phyloP scores from a whole-genome alignment of 192 early-diverging fungal species.

The Irineochytrium annulatum region DNA sequence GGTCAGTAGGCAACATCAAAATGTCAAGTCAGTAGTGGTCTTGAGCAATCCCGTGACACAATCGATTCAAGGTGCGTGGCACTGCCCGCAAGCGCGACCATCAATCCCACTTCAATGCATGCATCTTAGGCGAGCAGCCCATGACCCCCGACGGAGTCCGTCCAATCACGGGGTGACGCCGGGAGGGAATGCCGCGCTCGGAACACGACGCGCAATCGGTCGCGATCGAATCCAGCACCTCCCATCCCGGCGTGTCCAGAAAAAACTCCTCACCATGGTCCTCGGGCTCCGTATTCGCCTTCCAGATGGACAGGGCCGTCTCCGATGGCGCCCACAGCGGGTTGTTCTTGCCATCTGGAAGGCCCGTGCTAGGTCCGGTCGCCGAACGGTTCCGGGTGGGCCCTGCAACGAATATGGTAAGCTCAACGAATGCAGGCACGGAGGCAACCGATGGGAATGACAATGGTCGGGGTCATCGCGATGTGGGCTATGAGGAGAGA shows the following conservation, averaged over 20 bases:
- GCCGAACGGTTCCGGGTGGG: background rate
- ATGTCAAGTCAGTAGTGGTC: background rate
- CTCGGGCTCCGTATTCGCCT: constrained; percentile 20
- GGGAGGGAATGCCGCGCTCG: background rate
- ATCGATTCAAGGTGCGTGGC: background rate
- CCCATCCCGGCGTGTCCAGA: constrained; percentile 3
- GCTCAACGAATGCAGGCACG: too few relatives aligned
- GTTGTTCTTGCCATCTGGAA: background rate
- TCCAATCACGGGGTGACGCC: background rate
- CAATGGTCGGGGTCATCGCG: too few relatives aligned
- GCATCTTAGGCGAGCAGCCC: background rate
- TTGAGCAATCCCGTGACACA: background rate
- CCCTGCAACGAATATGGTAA: too few relatives aligned
- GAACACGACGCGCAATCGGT: background rate
- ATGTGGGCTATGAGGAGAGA: too few relatives aligned
- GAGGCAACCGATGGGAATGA: too few relatives aligned
- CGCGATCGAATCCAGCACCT: background rate
- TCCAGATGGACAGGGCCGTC: constrained; percentile 23
- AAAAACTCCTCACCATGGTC: constrained; percentile 18
- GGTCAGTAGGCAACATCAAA: background rate
- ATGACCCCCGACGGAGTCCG: background rate
- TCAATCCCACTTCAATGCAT: background rate
- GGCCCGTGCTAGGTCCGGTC: background rate
- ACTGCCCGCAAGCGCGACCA: background rate
- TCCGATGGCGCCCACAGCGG: constrained; percentile 16